These are phyloP conservation scores for Rubroboletus pulcherrimus DNA, from an alignment of 768 basidiomycete genomes.

Conservation along the genomic window DNA sequence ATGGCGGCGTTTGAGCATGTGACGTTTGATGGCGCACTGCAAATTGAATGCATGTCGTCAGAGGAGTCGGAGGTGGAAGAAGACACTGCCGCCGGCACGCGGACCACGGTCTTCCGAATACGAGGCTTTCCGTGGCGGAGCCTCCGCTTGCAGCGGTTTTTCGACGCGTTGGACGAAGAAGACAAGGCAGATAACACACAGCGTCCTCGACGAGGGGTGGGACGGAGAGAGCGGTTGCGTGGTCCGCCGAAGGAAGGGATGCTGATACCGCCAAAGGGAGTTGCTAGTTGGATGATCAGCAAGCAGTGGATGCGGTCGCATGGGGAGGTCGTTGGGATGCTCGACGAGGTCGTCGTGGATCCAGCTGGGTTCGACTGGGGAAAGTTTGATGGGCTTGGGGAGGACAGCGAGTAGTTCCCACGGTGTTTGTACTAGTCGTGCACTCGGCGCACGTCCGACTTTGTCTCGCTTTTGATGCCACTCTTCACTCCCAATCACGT, in stretches of 20 bases:
- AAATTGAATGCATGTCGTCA: conserved; percentile 75
- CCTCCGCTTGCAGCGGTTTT: conserved; percentile 56
- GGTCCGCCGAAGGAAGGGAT: conserved; percentile 58
- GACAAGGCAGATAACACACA: conserved; percentile 41
- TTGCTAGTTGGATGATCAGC: conserved; percentile 76
- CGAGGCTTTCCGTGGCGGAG: conserved; percentile 71
- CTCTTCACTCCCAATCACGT: conserved; percentile 82
- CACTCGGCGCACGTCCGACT: too few relatives aligned
- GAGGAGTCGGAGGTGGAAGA: conserved; percentile 67
- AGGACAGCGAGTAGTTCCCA: conserved; percentile 45
- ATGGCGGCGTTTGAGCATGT: conserved; percentile 54
- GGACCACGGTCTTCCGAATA: conserved; percentile 43
- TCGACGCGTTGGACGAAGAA: conserved; percentile 55
- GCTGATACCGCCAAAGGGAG: conserved; percentile 58
- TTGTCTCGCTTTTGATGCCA: conserved; percentile 45
- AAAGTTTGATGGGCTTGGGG: conserved; percentile 48
- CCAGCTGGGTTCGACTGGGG: conserved; percentile 47
- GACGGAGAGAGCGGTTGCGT: conserved; percentile 49
- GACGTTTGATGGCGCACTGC: conserved; percentile 66
- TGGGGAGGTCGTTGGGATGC: conserved; percentile 43
- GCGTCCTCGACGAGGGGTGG: conserved; percentile 55
- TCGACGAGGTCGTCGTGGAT: conserved; percentile 46
- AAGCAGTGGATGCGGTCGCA: conserved; percentile 54
- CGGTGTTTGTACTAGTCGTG: not conserved
- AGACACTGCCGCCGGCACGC: conserved; percentile 24